A percentile compares a stretch with the other conserved stretches of the same genome.
phyloP scores from a whole-genome alignment of 2,329 filamentous ascomycete genomes.

The Chaetothyriales sp. region DNA sequence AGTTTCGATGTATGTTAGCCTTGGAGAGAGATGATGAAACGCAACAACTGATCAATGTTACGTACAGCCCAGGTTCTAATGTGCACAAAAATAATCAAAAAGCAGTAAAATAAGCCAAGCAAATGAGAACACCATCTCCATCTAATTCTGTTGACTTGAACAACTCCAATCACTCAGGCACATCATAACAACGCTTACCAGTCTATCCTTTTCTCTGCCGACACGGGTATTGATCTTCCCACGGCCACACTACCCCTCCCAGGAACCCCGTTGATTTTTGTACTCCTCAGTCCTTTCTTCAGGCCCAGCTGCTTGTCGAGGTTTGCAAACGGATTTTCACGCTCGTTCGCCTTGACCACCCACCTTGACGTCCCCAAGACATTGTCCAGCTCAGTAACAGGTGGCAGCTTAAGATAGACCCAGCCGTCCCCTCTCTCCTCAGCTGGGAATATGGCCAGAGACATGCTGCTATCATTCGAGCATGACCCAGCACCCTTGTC shows the following conservation, averaged over 20 bases:
- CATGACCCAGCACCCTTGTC: constrained; percentile 47
- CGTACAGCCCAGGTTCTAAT: no score
- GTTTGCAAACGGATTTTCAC: constrained; percentile 38
- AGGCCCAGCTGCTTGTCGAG: constrained; percentile 36
- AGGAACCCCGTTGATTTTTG: constrained; percentile 27
- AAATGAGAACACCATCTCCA: no score
- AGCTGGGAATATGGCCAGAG: constrained; percentile 66
- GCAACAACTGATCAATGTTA: no score
- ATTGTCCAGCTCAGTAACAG: constrained; percentile 63
- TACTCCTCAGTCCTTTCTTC: constrained; percentile 39
- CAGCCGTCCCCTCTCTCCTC: constrained; percentile 62
- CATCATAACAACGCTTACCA: constrained; percentile 7
- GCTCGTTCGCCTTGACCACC: constrained; percentile 61
- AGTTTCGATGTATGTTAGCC: no score
- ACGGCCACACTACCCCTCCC: constrained; percentile 14
- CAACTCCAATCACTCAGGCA: background rate
- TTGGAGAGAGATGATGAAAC: no score
- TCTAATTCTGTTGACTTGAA: no score
- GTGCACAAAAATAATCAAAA: no score
- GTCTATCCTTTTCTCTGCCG: constrained; percentile 15
- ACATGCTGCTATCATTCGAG: constrained; percentile 57
- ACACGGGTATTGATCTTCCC: constrained; percentile 5
- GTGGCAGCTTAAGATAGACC: constrained; percentile 67
- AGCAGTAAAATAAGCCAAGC: no score
- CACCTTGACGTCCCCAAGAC: constrained; percentile 65